Base-by-base conservation (phyloP, 2,329 filamentous ascomycete genomes). In the Claviceps purpurea region DNA sequence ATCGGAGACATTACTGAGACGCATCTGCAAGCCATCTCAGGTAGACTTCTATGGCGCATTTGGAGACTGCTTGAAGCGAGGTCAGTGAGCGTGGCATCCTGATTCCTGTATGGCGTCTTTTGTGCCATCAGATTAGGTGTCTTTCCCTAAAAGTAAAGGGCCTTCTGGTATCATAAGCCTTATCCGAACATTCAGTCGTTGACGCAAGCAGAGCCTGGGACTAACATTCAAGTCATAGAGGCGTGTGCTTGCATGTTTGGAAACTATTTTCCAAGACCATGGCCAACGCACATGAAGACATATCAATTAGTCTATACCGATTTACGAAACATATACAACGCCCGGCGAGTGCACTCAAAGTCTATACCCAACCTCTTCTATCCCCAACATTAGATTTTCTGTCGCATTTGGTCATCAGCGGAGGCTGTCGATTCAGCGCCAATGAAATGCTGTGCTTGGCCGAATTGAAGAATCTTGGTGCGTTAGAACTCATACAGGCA, bases 401-500 rank as follows among this genome's bases (percentile, higher is more conserved):
- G 51, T 62, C 69, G 0, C 68, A 72, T 46, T 59, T 74, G 0
- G 65, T 65, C 52, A 65, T 74, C 49, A 67, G 66, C 24, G 65
- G 66, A 4, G 61, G 62, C 11, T 68, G 64, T 38, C 50, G 56
- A 2, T 70, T 73, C 46, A 57, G 52, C 5, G 63, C 65, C 1
- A 59, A 63, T 20, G 71, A 76, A 49, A 57, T 77, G 30, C 55
- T 75, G 2, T 59, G 58, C 18, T 61, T 77, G 37, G 57, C 70
- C 0, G 58, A 66, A 4, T 63, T 77, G 56, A 67, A 63, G 30
- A 77, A 76, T 49, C 67, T 77, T 4, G 73, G 69, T 8, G 65
- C 73, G 2, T 65, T 77, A 13, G 72, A 76, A 58, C 64, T 77
- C 22, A 63, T 74, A 14, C 66, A 73, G 54, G 68, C 69, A 1